phyloP scores from a whole-genome alignment of 2,329 filamentous ascomycete species.

The Fusarium albidum region DNA sequence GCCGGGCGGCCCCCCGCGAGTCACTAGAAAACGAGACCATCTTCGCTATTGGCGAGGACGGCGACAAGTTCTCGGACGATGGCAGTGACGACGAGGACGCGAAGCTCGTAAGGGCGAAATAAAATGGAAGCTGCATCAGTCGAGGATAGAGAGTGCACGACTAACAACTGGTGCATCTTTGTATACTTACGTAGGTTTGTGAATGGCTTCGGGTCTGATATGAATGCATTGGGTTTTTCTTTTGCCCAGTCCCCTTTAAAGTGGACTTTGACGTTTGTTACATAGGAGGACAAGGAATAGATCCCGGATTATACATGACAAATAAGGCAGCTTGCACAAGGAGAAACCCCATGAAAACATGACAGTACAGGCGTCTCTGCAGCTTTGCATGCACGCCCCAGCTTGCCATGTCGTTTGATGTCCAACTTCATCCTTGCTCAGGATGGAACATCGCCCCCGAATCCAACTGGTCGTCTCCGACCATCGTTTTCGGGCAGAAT shows the following conservation, averaged over 20 bases:
- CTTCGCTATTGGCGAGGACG: constrained; percentile 89
- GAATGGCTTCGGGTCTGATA: constrained; percentile 21
- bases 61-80: constrained; percentile 83
- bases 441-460: constrained; percentile 75
- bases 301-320: constrained; percentile 3
- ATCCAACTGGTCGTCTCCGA: constrained; percentile 82
- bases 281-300: constrained; percentile 15
- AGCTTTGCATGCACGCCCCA: background rate
- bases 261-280: constrained; percentile 7
- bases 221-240: constrained; percentile 30
- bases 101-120: constrained; percentile 60
- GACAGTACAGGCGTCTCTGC: constrained; percentile 15
- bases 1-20: constrained; percentile 56
- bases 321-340: constrained; percentile 8
- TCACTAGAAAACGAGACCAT: constrained; percentile 89
- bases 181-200: constrained; percentile 32
- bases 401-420: background rate
- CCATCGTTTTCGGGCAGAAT: constrained; percentile 84
- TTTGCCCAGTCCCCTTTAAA: constrained; percentile 1
- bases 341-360: constrained; percentile 5
- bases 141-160: constrained; percentile 4
- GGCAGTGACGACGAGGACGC: constrained; percentile 64
- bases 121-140: constrained; percentile 30
- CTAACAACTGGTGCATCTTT: constrained; percentile 18
- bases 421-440: background rate